phyloP scores from a whole-genome alignment of 768 basidiomycete genomes.

The Exsudoporus frostii region DNA sequence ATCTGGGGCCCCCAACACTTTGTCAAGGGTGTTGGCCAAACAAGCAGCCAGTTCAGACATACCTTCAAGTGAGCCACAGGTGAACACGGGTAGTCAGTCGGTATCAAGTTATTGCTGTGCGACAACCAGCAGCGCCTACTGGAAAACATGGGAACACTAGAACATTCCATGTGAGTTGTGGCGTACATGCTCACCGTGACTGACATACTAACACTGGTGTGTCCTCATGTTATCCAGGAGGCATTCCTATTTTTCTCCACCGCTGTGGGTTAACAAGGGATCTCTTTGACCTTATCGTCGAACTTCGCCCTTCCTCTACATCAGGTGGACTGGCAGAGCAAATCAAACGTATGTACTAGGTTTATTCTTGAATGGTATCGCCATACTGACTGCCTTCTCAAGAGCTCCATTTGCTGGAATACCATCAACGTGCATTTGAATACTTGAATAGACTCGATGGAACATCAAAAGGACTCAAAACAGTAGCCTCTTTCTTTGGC shows the following conservation, averaged over 20 bases:
- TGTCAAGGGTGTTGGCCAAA: not conserved
- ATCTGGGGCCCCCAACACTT: accelerated
- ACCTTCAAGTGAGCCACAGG: not conserved
- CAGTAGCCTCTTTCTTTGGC: not conserved
- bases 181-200: not conserved
- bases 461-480: not conserved
- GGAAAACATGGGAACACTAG: not conserved
- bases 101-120: not conserved
- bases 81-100: no score
- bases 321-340: no score
- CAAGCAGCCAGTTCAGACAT: not conserved
- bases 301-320: not conserved
- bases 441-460: not conserved
- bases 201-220: no score
- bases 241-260: not conserved
- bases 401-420: no score
- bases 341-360: not conserved
- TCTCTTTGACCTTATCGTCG: not conserved
- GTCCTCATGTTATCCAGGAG: not conserved
- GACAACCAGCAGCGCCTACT: not conserved
- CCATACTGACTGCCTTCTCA: no score
- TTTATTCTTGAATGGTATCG: not conserved
- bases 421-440: not conserved
- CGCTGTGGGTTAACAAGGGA: not conserved
- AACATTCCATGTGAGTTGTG: not conserved